Evolutionary conservation across 139 green algal species (phyloP).

Genomic region (Micromonas pusilla): DNA sequence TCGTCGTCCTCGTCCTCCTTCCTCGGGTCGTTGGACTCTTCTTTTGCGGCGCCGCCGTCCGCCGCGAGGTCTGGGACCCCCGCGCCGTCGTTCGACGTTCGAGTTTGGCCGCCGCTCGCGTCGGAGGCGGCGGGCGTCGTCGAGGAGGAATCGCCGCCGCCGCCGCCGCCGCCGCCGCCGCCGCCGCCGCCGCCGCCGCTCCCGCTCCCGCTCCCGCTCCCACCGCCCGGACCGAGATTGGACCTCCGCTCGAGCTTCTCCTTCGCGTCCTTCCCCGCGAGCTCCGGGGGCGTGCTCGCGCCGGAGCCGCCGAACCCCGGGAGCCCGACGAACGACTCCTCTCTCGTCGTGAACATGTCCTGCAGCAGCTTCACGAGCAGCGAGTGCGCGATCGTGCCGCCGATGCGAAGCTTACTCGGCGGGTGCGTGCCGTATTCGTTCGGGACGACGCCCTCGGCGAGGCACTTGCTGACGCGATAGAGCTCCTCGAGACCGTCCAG

Average conservation of each 20-base stretch:
- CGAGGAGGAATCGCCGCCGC: no score
- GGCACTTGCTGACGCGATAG: slow-evolving; percentile 52
- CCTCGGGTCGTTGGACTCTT: neutral
- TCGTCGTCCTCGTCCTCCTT: slow-evolving; percentile 24
- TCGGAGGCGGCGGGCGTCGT: no score
- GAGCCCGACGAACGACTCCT: slow-evolving; percentile 16
- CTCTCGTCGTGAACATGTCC: slow-evolving; percentile 71
- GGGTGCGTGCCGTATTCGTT: slow-evolving; percentile 59
- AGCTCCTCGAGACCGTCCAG: slow-evolving; percentile 52
- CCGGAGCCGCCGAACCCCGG: neutral
- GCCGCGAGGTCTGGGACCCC: neutral
- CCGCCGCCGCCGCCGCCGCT: no score
- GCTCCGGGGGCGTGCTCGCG: neutral
- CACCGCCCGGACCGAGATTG: no score
- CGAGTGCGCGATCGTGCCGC: slow-evolving; percentile 41
- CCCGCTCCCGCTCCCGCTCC: no score
- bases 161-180: no score
- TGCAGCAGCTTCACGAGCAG: slow-evolving; percentile 87
- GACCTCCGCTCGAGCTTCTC: no score
- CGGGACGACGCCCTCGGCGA: slow-evolving; percentile 77
- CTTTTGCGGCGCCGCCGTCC: slow-evolving; percentile 3
- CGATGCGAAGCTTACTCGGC: slow-evolving; percentile 38
- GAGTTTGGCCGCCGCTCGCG: no score
- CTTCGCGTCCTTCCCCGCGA: neutral
- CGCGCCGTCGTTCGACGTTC: no score